Evolutionary conservation across 2,329 filamentous ascomycete species (phyloP), one percentile per base, ranked within the genome.

Genomic region (Didymosphaeria variabile): DNA sequence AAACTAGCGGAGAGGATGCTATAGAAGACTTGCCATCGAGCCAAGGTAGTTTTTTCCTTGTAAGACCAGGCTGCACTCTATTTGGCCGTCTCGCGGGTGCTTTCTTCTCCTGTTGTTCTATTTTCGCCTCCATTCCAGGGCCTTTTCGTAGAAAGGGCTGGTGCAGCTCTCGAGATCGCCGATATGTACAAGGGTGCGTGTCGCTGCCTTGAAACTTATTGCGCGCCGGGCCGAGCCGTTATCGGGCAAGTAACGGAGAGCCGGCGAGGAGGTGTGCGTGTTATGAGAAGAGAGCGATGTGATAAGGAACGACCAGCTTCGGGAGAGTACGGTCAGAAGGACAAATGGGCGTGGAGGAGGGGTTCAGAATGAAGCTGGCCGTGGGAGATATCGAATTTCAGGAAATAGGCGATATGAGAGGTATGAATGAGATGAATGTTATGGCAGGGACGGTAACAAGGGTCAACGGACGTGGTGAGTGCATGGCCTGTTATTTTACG

Each of bases 11-110:
- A 4, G 68, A 57, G 17, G 47, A 45, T 9, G 44, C 31, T 32
- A 60, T 62, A 5, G 69, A 57, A n/a, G 42, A 47, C 13, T 67
- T 73, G 17, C 64, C 65, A 47, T 74, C 72, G 8, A 77, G 66
- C 75, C 75, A 77, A 17, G 74, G 75, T 21, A 76, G 68, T 50
- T 55, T 70, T 23, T 65, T 74, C 0, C 55, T 32, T 5, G 62
- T 66, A 21, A 55, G 62, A 5, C 62, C 61, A 13, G 62, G 60
- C 17, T 61, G 29, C 47, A 66, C 44, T 54, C 62, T 72, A 19
- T 45, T 66, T 4, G 53, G 17, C 1, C 23, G 8, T 19, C 23
- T 42, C 34, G 19, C 53, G 2, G 26, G 32, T 32, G 46, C 29
- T 21, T 40, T 59, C n/a, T 23, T 50, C 17, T 46, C 21, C 29